These are phyloP conservation scores for Aaosphaeria arxii DNA, from an alignment of 2,329 filamentous ascomycete genomes.

Conservation along the genomic window DNA sequence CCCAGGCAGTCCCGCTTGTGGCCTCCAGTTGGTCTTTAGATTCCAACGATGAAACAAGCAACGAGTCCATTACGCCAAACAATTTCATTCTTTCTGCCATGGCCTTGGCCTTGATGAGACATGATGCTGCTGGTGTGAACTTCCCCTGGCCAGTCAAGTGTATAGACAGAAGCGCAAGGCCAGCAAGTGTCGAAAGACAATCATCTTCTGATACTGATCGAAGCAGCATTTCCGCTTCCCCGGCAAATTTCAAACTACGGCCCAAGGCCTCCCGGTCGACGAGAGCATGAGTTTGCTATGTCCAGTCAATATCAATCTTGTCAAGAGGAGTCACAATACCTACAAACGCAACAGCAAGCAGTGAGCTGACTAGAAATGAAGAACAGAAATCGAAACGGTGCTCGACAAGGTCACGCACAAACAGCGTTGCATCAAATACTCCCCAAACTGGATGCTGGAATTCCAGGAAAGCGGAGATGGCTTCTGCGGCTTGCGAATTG, in stretches of 20 bases:
- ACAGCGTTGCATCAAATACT: slow-evolving; percentile 5
- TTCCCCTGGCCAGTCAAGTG: background rate
- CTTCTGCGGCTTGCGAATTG: slow-evolving; percentile 2
- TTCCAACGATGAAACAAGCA: background rate
- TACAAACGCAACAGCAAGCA: slow-evolving; percentile 3
- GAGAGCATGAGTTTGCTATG: background rate
- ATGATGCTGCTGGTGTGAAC: background rate
- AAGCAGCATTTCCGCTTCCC: background rate
- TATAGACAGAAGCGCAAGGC: background rate
- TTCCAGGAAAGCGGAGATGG: slow-evolving; percentile 4
- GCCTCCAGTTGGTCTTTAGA: background rate
- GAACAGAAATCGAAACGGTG: slow-evolving; percentile 4
- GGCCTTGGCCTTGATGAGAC: background rate
- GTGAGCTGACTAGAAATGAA: slow-evolving; percentile 3
- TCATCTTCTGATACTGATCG: background rate
- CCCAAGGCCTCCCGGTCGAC: background rate
- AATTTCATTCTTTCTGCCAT: background rate
- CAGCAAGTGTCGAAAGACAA: background rate
- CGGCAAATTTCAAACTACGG: background rate
- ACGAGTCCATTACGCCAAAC: background rate
- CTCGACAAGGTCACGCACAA: slow-evolving; percentile 3
- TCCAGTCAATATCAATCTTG: background rate
- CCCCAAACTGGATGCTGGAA: slow-evolving; percentile 3
- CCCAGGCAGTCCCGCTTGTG: slow-evolving; percentile 5
- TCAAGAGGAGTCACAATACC: background rate